Evolutionary conservation across 139 green algal species (phyloP).

Genomic region (Trebouxia sp.): DNA sequence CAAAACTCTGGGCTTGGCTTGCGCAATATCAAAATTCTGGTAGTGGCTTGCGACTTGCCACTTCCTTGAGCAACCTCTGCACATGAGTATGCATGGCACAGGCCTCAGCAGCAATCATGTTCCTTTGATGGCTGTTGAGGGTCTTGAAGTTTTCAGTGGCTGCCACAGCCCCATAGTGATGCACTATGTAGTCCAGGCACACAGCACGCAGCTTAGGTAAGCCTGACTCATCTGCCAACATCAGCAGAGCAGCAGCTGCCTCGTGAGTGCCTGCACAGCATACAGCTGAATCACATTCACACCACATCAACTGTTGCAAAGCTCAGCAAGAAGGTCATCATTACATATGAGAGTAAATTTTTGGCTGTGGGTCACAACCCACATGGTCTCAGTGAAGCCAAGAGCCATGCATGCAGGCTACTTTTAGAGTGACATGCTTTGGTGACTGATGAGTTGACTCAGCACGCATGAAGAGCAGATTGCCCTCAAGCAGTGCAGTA

Average conservation of each 20-base stretch:
- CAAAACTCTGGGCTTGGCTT: too few species aligned
- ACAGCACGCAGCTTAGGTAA: conserved; percentile 52
- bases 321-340: too few species aligned
- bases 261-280: conserved; percentile 42
- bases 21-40: not conserved
- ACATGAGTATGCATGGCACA: conserved; percentile 29
- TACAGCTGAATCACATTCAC: too few species aligned
- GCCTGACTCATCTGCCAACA: conserved; percentile 53
- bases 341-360: too few species aligned
- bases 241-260: conserved; percentile 53
- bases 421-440: too few species aligned
- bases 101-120: conserved; percentile 46
- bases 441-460: too few species aligned
- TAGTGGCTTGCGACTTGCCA: not conserved
- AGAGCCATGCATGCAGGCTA: too few species aligned
- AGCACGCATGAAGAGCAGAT: too few species aligned
- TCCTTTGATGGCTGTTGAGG: conserved; percentile 37
- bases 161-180: conserved; percentile 6
- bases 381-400: too few species aligned
- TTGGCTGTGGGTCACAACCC: too few species aligned
- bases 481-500: too few species aligned
- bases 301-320: too few species aligned
- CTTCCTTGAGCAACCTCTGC: not conserved
- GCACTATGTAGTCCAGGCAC: conserved; percentile 57
- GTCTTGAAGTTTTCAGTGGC: conserved; percentile 19